phyloP scores from a whole-genome alignment of 768 basidiomycete species.

The Rhizopogon vesiculosus region DNA sequence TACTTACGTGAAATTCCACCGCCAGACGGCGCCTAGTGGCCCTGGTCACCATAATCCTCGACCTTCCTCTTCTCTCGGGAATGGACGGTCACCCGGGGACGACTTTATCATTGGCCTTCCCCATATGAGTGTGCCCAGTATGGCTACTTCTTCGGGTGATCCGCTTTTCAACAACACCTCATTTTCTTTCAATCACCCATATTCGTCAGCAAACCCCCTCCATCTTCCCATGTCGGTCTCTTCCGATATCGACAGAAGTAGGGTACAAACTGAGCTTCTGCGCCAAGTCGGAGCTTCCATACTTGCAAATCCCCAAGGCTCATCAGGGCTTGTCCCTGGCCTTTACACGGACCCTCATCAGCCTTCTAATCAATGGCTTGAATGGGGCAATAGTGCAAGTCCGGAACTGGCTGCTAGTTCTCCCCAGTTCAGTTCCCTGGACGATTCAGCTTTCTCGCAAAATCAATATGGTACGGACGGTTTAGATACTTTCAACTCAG shows the following conservation, averaged over 20 bases:
- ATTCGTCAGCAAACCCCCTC: constrained; percentile 14
- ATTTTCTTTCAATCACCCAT: constrained; percentile 24
- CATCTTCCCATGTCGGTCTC: constrained; percentile 16
- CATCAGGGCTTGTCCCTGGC: constrained; percentile 5
- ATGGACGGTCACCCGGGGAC: constrained; percentile 29
- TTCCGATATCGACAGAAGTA: constrained; percentile 42
- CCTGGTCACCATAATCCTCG: constrained; percentile 55
- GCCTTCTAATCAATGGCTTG: constrained; percentile 17
- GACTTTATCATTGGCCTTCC: constrained; percentile 40
- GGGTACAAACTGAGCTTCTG: constrained; percentile 40
- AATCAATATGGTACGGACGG: constrained; percentile 19
- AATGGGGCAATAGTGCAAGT: constrained; percentile 21
- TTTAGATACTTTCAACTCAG: not conserved
- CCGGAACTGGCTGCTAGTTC: not conserved
- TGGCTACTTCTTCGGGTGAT: constrained; percentile 20
- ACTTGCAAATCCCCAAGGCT: constrained; percentile 3
- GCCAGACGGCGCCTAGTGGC: constrained; percentile 74
- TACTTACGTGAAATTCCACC: constrained; percentile 79
- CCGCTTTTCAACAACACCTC: constrained; percentile 27
- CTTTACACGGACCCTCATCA: constrained; percentile 14
- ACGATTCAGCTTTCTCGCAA: constrained; percentile 25
- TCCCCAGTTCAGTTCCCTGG: constrained; percentile 14
- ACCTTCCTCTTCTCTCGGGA: constrained; percentile 22
- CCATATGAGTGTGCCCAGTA: constrained; percentile 26
- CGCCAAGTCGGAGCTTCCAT: constrained; percentile 25